Conservation (phyloP, 768 basidiomycete species). For the Lentinula boryana region DNA sequence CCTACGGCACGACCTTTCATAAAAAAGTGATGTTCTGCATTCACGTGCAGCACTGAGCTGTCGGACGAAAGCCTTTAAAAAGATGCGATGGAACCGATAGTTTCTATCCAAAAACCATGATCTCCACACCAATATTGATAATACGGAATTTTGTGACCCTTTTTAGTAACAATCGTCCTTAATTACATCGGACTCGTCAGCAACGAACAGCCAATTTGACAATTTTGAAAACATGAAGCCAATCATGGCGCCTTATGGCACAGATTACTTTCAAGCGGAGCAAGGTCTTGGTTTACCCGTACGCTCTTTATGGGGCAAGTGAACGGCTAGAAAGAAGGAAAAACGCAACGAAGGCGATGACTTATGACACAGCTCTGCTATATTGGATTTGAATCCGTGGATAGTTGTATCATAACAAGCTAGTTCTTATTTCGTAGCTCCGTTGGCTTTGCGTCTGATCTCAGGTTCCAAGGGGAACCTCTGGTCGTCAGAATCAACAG, state of each 20-base stretch:
- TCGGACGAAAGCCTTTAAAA: background rate
- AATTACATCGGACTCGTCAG: background rate
- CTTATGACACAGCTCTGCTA: background rate
- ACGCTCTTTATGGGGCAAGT: background rate
- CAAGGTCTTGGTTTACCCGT: background rate
- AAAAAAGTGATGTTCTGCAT: background rate
- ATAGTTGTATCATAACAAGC: background rate
- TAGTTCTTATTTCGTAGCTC: constrained; percentile 19
- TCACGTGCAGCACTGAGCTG: background rate
- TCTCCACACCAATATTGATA: background rate
- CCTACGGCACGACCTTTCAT: background rate
- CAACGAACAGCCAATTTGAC: background rate
- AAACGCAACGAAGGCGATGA: background rate
- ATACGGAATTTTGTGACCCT: background rate
- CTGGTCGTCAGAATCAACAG: constrained; percentile 33
- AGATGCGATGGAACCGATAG: background rate
- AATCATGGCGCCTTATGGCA: too few relatives aligned
- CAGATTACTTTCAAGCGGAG: background rate
- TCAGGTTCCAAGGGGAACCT: constrained; percentile 38
- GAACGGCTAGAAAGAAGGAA: background rate
- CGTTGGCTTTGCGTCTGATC: constrained; percentile 31
- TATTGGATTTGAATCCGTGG: background rate
- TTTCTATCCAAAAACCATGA: background rate
- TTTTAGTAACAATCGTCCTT: background rate
- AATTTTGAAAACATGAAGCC: too few relatives aligned